Percentiles rank a stretch among this genome's conserved stretches.
phyloP scores from a whole-genome alignment of 1,284 basidiomycete genomes.

The Ceratobasidium sp. region DNA sequence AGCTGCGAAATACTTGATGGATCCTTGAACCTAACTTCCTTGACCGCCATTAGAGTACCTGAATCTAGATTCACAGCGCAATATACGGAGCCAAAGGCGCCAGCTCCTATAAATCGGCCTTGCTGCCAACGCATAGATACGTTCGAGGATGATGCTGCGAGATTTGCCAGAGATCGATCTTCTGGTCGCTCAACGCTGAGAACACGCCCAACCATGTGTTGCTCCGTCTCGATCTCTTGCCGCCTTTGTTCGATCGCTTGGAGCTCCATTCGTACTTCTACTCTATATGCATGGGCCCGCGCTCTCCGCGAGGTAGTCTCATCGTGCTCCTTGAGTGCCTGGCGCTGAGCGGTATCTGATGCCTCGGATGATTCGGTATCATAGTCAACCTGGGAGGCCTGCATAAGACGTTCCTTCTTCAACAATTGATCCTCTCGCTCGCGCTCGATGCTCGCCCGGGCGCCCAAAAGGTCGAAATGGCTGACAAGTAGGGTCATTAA shows the following conservation, averaged over 20 bases:
- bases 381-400: constrained; percentile 35
- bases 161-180: constrained; percentile 88
- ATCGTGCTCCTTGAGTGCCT: constrained; percentile 24
- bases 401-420: constrained; percentile 75
- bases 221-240: constrained; percentile 66
- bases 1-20: constrained; percentile 80
- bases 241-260: constrained; percentile 70
- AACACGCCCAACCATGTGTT: constrained; percentile 84
- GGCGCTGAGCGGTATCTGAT: constrained; percentile 11
- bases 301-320: neutral
- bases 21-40: constrained; percentile 99
- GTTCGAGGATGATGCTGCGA: constrained; percentile 91
- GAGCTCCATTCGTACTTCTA: constrained; percentile 67
- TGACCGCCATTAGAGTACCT: constrained; percentile 98
- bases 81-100: constrained; percentile 98
- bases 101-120: constrained; percentile 95
- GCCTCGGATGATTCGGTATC: constrained; percentile 14
- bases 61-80: constrained; percentile 96
- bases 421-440: constrained; percentile 62
- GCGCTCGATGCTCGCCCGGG: constrained; percentile 87
- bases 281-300: constrained; percentile 73
- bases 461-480: constrained; percentile 98
- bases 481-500: constrained; percentile 97
- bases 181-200: constrained; percentile 90
- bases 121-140: constrained; percentile 99